Evolutionary conservation across 805 yeast species (phyloP), one percentile per base, ranked within the genome.

Genomic region (Saturnispora diversa): DNA sequence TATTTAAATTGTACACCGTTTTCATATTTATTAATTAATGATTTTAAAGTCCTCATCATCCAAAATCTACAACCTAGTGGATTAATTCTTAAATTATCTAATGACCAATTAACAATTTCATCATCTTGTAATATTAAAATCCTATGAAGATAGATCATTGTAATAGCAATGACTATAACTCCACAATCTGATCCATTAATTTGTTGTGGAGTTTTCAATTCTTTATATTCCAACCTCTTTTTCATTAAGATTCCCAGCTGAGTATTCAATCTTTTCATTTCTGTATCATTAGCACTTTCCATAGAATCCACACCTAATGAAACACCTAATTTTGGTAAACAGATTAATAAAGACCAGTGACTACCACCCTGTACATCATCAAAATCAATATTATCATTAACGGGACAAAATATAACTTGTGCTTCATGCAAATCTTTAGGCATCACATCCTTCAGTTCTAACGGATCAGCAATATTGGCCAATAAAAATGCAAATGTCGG

Each of bases 291-390:
- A 22, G 66, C 68, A 6, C 59, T 56, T 8, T 54, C 58, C 75
- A 75, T 59, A 34, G 84, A 75, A 51, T 84, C 92, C 52, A 76
- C 80, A 9, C 80, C 62, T 17, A 64, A 65, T 2, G 78, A 70
- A 24, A 59, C 64, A 13, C 63, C 59, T 16, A 39, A 21, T 7
- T 41, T 12, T 11, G 32, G 38, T 2, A 33, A 6, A 6, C 77
- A 63, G 12, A 82, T 67, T 11, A 78, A 66, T 12, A 84, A 58
- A 1, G 84, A 76, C 92, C 94, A 83, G 58, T 84, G 92, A 34
- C 76, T 77, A 1, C 90, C 92, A 25, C 43, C 43, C 19, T 39
- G 38, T 5, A 19, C 33, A 27, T 32, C 37, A 19, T 29, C 38
- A 28, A 33, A 39, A 33, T 39, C 42, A 5, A 33, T 17, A 21